Conservation (phyloP, 73 alveolate species). For the Breviolum minutum region DNA sequence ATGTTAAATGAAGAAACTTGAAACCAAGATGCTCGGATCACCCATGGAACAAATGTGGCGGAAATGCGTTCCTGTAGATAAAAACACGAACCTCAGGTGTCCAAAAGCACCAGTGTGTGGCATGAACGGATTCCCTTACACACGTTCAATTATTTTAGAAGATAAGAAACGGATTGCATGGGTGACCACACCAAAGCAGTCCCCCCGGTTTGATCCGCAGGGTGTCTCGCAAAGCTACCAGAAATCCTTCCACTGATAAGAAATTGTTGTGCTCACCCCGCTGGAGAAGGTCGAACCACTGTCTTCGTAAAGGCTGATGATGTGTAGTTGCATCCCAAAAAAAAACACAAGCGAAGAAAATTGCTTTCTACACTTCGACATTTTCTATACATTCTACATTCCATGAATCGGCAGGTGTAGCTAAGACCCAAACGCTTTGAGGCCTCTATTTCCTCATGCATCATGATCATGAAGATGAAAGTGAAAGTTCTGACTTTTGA, state of each 20-base stretch:
- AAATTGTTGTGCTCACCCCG: background rate
- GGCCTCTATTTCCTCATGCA: background rate
- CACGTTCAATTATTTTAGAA: too few species aligned
- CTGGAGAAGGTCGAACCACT: background rate
- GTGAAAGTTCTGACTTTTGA: too few species aligned
- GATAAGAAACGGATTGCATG: background rate
- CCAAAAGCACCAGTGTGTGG: background rate
- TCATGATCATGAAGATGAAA: background rate
- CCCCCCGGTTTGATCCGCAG: background rate
- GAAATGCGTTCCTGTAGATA: background rate
- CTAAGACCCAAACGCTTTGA: background rate
- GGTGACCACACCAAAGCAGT: background rate
- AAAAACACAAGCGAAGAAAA: background rate
- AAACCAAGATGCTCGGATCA: background rate
- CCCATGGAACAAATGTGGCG: constrained; percentile 12
- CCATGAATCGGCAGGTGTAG: background rate
- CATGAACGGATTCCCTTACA: background rate
- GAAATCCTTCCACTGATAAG: background rate
- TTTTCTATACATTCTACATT: background rate
- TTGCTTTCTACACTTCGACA: background rate
- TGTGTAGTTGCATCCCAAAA: background rate
- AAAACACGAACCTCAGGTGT: background rate
- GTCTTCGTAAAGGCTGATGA: background rate
- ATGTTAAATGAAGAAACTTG: background rate
- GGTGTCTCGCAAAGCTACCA: background rate